Evolutionary conservation across 345 rosid genomes (phyloP), one percentile per base, ranked within the genome.

Genomic region (Ceriops decandra): DNA sequence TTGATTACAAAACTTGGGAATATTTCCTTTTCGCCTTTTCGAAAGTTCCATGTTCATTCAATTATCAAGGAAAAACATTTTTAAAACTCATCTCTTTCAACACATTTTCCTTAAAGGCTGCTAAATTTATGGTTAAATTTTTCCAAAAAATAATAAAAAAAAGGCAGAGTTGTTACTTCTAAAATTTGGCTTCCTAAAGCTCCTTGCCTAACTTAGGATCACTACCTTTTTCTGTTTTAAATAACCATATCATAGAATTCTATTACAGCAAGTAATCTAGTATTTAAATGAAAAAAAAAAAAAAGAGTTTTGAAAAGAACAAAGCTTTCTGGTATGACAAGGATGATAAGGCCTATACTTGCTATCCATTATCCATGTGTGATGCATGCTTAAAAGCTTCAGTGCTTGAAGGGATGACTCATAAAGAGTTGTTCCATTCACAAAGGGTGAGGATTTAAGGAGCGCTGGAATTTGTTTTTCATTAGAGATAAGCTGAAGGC

Each of bases 331-430:
- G 49, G 57, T 15, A 60, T 59, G 38, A 5, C 28, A 36, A 46
- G n/a, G 64, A 60, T 31, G 52, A 46, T 30, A 62, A 62, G 63
- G 38, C 52, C 52, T 62, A 46, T 62, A 49, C 33, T 53, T n/a
- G 22, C 3, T 67, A 9, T 68, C 49, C 31, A 11, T 35, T 52
- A 53, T 30, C 16, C 19, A 21, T 51, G 66, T 17, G 60, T 64
- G 28, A 49, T 28, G 15, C 5, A 52, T 1, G 33, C 17, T 19
- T 30, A 31, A 38, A 38, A 31, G 26, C 56, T 52, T 54, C 26
- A 68, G 68, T 38, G 46, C 38, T 38, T 16, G 49, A 31, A 60
- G n/a, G 72, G 65, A 49, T 16, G 60, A 49, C 57, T 60, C 49
- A 51, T 51, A 4, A 42, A 57, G 24, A 42, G 9, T n/a, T 53